Conservation (phyloP, 768 basidiomycete species). For the Panaeolus papilionaceus region DNA sequence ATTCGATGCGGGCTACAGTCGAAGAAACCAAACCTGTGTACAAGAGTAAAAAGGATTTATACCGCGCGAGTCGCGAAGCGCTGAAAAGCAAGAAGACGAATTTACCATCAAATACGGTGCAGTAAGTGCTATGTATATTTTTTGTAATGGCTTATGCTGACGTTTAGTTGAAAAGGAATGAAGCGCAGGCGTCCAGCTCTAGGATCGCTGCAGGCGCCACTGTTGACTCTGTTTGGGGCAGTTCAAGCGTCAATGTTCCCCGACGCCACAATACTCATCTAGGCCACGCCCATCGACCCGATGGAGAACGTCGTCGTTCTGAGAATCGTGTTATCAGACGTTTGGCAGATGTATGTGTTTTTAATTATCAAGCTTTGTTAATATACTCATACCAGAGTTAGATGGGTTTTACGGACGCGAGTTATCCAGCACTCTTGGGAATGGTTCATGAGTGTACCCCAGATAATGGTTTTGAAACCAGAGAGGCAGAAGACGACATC, state of each 20-base stretch:
- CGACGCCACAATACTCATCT: conserved; percentile 41
- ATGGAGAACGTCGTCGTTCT: conserved; percentile 46
- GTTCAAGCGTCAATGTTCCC: conserved; percentile 54
- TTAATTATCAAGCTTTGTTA: conserved; percentile 5
- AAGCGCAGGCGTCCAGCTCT: neutral
- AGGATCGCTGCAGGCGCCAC: conserved; percentile 17
- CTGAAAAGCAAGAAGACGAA: conserved; percentile 35
- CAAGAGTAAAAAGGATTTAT: conserved; percentile 72
- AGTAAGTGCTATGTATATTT: conserved; percentile 13
- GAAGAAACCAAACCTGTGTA: conserved; percentile 73
- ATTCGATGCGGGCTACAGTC: conserved; percentile 48
- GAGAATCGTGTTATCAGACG: conserved; percentile 59
- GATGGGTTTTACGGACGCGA: conserved; percentile 78
- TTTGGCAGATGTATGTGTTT: conserved; percentile 64
- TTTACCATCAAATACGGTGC: conserved; percentile 19
- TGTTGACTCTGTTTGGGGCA: conserved; percentile 57
- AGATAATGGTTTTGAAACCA: conserved; percentile 44
- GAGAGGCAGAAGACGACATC: conserved; percentile 69
- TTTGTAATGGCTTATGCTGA: neutral
- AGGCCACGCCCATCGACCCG: conserved; percentile 34
- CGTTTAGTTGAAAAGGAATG: neutral
- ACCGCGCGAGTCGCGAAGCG: conserved; percentile 62
- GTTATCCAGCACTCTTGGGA: conserved; percentile 55
- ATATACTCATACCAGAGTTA: conserved; percentile 30
- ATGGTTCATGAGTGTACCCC: conserved; percentile 60